Evolutionary conservation across 148 eudicot genomes (phyloP), one percentile per base, ranked within the genome.

Genomic region (Amaranthus hypochondriacus): DNA sequence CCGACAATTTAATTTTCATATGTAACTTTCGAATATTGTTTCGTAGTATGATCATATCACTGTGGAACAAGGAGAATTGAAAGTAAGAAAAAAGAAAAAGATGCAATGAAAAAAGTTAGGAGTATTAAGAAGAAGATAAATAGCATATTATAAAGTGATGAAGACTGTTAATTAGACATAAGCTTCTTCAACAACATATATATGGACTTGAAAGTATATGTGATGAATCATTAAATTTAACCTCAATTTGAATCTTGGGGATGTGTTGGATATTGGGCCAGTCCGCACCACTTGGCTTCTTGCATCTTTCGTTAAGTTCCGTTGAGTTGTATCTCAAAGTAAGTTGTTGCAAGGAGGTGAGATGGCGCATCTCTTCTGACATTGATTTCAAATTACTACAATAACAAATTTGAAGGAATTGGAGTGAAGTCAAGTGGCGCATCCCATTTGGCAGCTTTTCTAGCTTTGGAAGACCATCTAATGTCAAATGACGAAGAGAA

Each of bases 231-330:
- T 28, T 28, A 0, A 28, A 28, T 28, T 28, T 28, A 62, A 28
- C 1, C 1, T 28, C 0, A 28, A 28, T 28, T 28, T 28, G 0
- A 62, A 64, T 14, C 21, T 4, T 0, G n/a, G 72, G 70, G 55
- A 67, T 48, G 42, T 9, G 60, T 21, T 75, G 56, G 68, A 75
- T 67, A 46, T 55, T 57, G 12, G 55, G 77, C 77, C 77, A 75
- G 44, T 75, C 72, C 7, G 9, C 55, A 3, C 77, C 72, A 44
- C 6, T 42, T 3, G 56, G 73, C 5, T 52, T 39, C 10, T 51
- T 6, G 59, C 77, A 73, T 67, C 76, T 78, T 67, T 59, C 73
- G 28, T 69, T 73, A 10, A 78, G 14, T 10, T 48, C n/a, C 14
- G 8, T 5, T 6, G 68, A 68, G 43, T 56, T 18, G 9, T 47